Conservation (phyloP, 2,329 filamentous ascomycete species). For the Stenocarpella maydis region DNA sequence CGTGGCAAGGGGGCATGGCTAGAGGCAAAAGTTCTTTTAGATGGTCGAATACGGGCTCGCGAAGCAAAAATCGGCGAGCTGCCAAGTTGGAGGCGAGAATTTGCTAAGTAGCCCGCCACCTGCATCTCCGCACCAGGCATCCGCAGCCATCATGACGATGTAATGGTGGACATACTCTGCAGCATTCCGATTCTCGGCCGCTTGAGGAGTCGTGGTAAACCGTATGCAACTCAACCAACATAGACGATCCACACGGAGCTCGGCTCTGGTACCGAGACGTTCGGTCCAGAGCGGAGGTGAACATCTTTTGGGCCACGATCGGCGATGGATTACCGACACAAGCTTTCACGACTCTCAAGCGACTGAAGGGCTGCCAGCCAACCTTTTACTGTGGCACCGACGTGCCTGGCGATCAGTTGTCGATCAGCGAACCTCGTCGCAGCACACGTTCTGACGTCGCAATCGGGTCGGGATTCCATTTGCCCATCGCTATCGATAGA, state of each 20-base stretch:
- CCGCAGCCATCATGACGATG: slow-evolving; percentile 20
- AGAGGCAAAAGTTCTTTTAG: background rate
- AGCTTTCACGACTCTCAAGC: slow-evolving; percentile 13
- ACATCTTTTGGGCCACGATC: slow-evolving; percentile 10
- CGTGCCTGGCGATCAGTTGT: slow-evolving; percentile 31
- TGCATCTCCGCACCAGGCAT: background rate
- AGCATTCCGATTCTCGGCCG: background rate
- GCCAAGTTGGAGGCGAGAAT: background rate
- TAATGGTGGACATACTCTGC: background rate
- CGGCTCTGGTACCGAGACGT: slow-evolving; percentile 1
- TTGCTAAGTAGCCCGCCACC: background rate
- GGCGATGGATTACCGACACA: slow-evolving; percentile 25
- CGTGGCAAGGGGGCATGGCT: background rate
- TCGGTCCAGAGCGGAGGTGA: background rate
- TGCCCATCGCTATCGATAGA: slow-evolving; percentile 30
- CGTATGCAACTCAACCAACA: background rate
- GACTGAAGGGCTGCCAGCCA: slow-evolving; percentile 8
- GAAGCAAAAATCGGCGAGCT: background rate
- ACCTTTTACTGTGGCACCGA: slow-evolving; percentile 19
- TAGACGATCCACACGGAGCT: background rate
- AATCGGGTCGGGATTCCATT: slow-evolving; percentile 21
- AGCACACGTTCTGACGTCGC: slow-evolving; percentile 15
- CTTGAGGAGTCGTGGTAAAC: background rate
- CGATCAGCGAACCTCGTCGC: slow-evolving; percentile 17
- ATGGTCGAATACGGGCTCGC: background rate